phyloP scores from a whole-genome alignment of 1,284 basidiomycete species.

The Cryptococcus maquisensis region DNA sequence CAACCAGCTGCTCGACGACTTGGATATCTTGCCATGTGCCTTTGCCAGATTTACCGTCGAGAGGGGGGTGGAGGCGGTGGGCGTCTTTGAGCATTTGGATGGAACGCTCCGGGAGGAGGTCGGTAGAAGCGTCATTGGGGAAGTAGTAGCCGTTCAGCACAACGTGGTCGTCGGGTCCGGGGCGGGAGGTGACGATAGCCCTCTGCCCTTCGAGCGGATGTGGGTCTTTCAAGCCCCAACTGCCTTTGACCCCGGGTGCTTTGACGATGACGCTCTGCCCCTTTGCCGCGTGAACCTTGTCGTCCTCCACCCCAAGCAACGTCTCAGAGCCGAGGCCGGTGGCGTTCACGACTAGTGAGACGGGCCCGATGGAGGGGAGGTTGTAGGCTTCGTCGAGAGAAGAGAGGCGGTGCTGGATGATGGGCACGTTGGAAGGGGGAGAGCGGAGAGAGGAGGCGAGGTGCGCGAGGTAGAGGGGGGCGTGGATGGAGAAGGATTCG shows the following conservation, averaged over 20 bases:
- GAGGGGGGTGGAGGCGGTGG: slow-evolving; percentile 41
- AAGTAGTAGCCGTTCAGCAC: slow-evolving; percentile 43
- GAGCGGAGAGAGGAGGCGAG: slow-evolving; percentile 31
- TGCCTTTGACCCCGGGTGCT: slow-evolving; percentile 48
- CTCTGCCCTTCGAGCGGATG: neutral
- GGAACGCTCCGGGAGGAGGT: slow-evolving; percentile 30
- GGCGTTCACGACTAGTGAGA: slow-evolving; percentile 51
- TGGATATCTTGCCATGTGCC: slow-evolving; percentile 47
- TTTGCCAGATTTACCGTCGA: slow-evolving; percentile 31
- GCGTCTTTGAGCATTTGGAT: slow-evolving; percentile 46
- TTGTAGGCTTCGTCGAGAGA: slow-evolving; percentile 45
- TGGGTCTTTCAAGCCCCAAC: slow-evolving; percentile 8
- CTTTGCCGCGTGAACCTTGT: slow-evolving; percentile 67
- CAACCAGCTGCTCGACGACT: slow-evolving; percentile 62
- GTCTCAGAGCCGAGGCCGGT: slow-evolving; percentile 35
- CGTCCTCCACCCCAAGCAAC: slow-evolving; percentile 63
- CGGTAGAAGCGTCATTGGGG: slow-evolving; percentile 35
- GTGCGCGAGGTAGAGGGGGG: slow-evolving; percentile 43
- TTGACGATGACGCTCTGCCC: slow-evolving; percentile 78
- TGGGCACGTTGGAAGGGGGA: slow-evolving; percentile 26
- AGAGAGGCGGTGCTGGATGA: slow-evolving; percentile 37
- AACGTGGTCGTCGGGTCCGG: slow-evolving; percentile 42
- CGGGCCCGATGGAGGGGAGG: slow-evolving; percentile 27
- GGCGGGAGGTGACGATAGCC: slow-evolving; percentile 49
- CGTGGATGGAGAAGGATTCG: slow-evolving; percentile 47